Evolutionary conservation across 2,329 filamentous ascomycete species (phyloP), one percentile per base, ranked within the genome.

Genomic region (Stagonosporopsis rhizophila): DNA sequence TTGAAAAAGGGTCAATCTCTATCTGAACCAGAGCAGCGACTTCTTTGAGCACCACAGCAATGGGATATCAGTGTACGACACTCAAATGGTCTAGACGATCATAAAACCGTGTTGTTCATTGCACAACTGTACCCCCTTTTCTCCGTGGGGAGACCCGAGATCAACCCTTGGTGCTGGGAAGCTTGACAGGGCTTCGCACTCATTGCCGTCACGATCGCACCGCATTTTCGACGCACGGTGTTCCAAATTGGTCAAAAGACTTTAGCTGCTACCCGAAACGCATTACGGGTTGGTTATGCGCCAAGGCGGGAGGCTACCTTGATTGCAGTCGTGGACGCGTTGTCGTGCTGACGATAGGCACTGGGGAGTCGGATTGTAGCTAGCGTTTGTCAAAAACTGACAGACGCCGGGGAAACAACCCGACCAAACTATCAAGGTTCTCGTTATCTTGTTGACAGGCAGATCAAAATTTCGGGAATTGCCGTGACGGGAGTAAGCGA

Each of bases 101-200:
- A 32, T 53, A 20, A 30, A 51, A 54, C 44, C 51, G 40, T 44
- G 35, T 44, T 44, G 7, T 25, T 44, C 27, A 32, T 44, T 39
- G 30, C 42, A 56, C 47, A 22, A 23, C 27, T 40, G 27, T 19
- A 15, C 37, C 39, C 48, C 34, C 32, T 47, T 52, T 22, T 17
- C 48, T 44, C 62, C 58, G 60, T 60, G 37, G 56, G 58, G 64
- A 59, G 56, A 64, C 39, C 60, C 64, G 62, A 65, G 57, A 65
- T 65, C 61, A 56, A 44, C 60, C 39, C 52, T 60, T 56, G 48
- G 49, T 56, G 35, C 30, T 48, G 44, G 45, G 38, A 55, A 47
- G 48, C 54, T 47, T 52, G 54, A 52, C 44, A 40, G 48, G 47
- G 48, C 48, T 48, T 44, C 20, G 39, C 38, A 32, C 19, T 20